phyloP scores from a whole-genome alignment of 371 early-diverging fungal genomes.

The Rhizopus delemar region DNA sequence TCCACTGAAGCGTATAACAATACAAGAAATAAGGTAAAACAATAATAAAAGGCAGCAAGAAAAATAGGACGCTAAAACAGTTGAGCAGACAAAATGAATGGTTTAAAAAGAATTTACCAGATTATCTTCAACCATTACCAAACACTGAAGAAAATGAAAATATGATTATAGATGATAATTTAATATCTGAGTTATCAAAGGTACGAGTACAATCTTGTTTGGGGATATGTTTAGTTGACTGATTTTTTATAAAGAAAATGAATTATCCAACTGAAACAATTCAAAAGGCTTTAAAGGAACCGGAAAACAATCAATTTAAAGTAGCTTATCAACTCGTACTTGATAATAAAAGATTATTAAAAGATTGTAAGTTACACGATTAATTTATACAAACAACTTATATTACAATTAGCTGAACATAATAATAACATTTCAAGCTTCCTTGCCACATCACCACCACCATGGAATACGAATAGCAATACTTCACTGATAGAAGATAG shows the following conservation, averaged over 20 bases:
- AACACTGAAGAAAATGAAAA: constrained; percentile 65
- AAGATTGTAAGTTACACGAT: constrained; percentile 55
- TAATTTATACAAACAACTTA: too few species aligned
- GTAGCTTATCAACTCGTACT: constrained; percentile 92
- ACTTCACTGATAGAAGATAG: constrained; percentile 12
- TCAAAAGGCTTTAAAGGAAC: constrained; percentile 68
- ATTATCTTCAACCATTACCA: constrained; percentile 81
- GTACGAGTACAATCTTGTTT: constrained; percentile 22
- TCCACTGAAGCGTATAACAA: constrained; percentile 91
- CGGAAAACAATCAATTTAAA: constrained; percentile 88
- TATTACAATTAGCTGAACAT: constrained; percentile 29
- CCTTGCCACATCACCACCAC: constrained; percentile 66
- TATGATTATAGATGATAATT: constrained; percentile 69
- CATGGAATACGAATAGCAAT: constrained; percentile 58
- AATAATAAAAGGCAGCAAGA: neutral
- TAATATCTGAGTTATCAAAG: constrained; percentile 77
- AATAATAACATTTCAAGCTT: constrained; percentile 60
- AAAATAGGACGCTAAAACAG: neutral
- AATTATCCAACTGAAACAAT: constrained; percentile 72
- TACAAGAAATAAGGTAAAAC: constrained; percentile 76
- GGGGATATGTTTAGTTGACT: neutral
- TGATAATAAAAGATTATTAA: constrained; percentile 77
- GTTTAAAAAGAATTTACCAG: constrained; percentile 89
- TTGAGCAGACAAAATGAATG: constrained; percentile 74
- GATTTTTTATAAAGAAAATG: constrained; percentile 65